A percentile compares a stretch with the other conserved stretches of the same genome.
phyloP scores from a whole-genome alignment of 257 asterid genomes.

The Datura wrightii region DNA sequence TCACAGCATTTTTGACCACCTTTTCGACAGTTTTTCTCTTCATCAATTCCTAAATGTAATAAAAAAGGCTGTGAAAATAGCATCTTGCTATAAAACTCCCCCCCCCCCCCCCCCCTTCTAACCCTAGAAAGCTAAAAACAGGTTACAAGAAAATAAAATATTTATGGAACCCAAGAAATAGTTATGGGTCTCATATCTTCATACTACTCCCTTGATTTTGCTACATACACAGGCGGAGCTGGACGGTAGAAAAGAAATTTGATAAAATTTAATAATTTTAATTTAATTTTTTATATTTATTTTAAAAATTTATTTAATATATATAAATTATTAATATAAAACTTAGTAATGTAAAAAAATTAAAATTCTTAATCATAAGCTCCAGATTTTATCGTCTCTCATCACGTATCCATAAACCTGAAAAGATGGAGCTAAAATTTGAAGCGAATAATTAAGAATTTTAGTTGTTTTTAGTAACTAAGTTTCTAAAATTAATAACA shows the following conservation, averaged over 20 bases:
- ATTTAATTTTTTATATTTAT: neutral
- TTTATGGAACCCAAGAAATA: neutral
- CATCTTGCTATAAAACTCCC: slow-evolving; percentile 32
- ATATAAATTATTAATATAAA: no score
- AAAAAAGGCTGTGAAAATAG: slow-evolving; percentile 76
- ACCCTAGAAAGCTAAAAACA: neutral
- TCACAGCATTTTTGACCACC: slow-evolving; percentile 65
- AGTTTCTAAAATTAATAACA: neutral
- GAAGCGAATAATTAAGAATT: no score
- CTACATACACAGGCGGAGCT: neutral
- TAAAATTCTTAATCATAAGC: no score
- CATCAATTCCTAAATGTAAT: slow-evolving; percentile 1
- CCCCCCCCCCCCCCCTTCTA: neutral
- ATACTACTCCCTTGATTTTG: neutral
- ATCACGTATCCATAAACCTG: no score
- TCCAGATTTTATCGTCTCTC: no score
- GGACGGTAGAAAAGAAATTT: neutral
- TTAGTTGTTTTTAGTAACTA: no score
- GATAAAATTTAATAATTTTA: neutral
- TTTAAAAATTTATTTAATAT: no score
- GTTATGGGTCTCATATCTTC: slow-evolving; percentile 5
- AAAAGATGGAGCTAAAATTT: no score
- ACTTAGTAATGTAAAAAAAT: neutral
- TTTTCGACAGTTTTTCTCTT: neutral
- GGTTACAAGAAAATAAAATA: neutral